A percentile compares a stretch with the other conserved stretches of the same genome.
Evolutionary conservation across 805 yeast species (phyloP).

Genomic region (Yarrowia alimentaria): DNA sequence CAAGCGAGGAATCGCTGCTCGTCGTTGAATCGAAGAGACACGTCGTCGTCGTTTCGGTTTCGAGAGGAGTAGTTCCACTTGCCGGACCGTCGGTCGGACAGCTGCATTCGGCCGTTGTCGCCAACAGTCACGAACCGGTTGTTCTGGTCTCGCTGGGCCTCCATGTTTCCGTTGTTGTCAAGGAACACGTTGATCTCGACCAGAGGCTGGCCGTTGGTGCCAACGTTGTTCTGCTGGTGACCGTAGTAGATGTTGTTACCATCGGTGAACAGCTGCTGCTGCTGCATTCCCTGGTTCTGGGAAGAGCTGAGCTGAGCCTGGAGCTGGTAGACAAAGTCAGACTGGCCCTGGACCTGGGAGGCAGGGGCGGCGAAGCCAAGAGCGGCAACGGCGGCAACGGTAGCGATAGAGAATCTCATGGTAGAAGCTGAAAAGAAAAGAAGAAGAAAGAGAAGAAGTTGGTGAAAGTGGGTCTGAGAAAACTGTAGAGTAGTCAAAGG

Average conservation of each 20-base stretch:
- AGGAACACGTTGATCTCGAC: slow-evolving; percentile 2
- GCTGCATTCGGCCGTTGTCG: slow-evolving; percentile 1
- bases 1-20: slow-evolving; percentile 7
- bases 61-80: slow-evolving; percentile 10
- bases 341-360: neutral
- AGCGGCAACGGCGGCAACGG: slow-evolving; percentile 1
- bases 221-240: neutral
- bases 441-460: too few species aligned
- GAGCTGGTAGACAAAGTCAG: slow-evolving; percentile 4
- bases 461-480: neutral
- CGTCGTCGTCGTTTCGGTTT: neutral
- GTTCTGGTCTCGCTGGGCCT: neutral
- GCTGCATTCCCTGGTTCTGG: slow-evolving; percentile 1
- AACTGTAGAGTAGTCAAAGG: neutral
- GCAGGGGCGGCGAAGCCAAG: slow-evolving; percentile 9
- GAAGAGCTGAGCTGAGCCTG: slow-evolving; percentile 28
- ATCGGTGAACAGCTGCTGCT: slow-evolving; percentile 23
- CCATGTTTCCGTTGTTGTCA: slow-evolving; percentile 4
- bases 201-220: neutral
- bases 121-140: slow-evolving; percentile 4
- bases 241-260: slow-evolving; percentile 18
- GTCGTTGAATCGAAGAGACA: slow-evolving; percentile 7
- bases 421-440: slow-evolving; percentile 23
- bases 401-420: slow-evolving; percentile 12
- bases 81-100: slow-evolving; percentile 1